Evolutionary conservation across 2,329 filamentous ascomycete species (phyloP).

Genomic region (Hypomyces rosellus): DNA sequence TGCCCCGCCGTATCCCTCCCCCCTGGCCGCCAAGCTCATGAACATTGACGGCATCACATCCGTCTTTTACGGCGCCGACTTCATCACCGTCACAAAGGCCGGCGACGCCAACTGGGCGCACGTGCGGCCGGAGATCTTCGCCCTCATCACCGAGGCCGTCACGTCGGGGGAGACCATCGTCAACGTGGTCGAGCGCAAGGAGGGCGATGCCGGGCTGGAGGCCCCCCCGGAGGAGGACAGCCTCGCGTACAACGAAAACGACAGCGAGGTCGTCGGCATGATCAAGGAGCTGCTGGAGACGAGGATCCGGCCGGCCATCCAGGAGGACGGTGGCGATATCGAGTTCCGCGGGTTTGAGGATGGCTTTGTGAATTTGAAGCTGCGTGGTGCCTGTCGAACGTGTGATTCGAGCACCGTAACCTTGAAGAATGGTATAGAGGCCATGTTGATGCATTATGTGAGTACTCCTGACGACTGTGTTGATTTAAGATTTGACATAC

Average conservation of each 20-base stretch:
- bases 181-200: conserved; percentile 57
- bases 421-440: conserved; percentile 95
- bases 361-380: conserved; percentile 77
- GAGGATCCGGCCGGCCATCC: conserved; percentile 87
- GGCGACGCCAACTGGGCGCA: conserved; percentile 87
- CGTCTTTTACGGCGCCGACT: conserved; percentile 90
- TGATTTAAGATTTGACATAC: background rate
- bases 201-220: conserved; percentile 37
- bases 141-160: conserved; percentile 87
- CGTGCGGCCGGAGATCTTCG: conserved; percentile 91
- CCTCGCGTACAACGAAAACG: conserved; percentile 79
- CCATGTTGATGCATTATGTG: conserved; percentile 95
- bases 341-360: conserved; percentile 84
- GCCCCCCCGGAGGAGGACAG: conserved; percentile 51
- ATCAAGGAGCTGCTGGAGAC: conserved; percentile 98
- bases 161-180: conserved; percentile 79
- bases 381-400: conserved; percentile 87
- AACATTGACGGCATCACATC: conserved; percentile 91
- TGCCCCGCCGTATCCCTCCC: conserved; percentile 81
- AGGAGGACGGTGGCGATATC: conserved; percentile 96
- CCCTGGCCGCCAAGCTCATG: conserved; percentile 82
- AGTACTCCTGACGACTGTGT: conserved; percentile 31
- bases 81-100: conserved; percentile 94
- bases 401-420: conserved; percentile 97
- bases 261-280: conserved; percentile 93